Evolutionary conservation across 805 yeast species (phyloP).

Genomic region (Myxozyma vanderwaltii): DNA sequence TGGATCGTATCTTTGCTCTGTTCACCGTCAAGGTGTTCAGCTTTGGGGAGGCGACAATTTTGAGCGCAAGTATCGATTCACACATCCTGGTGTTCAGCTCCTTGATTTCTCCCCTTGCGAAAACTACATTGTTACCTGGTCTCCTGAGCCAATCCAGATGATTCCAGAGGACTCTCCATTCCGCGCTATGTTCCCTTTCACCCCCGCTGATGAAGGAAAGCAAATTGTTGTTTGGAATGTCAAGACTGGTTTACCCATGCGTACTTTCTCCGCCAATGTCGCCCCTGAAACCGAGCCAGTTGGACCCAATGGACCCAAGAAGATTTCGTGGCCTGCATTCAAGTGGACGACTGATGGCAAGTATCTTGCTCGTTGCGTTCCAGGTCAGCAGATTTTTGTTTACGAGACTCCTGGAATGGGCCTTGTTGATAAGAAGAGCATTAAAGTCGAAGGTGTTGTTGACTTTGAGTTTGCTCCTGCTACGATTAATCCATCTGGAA

Average conservation of each 20-base stretch:
- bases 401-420: conserved; percentile 81
- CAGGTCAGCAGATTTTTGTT: conserved; percentile 80
- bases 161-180: conserved; percentile 69
- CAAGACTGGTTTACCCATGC: conserved; percentile 74
- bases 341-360: conserved; percentile 94
- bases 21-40: conserved; percentile 93
- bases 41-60: conserved; percentile 92
- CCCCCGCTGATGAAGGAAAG: conserved; percentile 87
- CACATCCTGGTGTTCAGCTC: conserved; percentile 86
- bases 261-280: conserved; percentile 89
- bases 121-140: conserved; percentile 83
- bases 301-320: conserved; percentile 57
- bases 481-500: conserved; percentile 65
- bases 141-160: conserved; percentile 76
- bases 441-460: conserved; percentile 78
- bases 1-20: conserved; percentile 83
- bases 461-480: conserved; percentile 97
- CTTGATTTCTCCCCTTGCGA: conserved; percentile 93
- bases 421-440: conserved; percentile 79
- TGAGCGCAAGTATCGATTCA: conserved; percentile 70
- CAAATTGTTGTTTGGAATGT: conserved; percentile 92
- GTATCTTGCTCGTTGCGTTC: conserved; percentile 93
- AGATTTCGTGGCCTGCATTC: conserved; percentile 90
- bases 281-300: conserved; percentile 25
- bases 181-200: conserved; percentile 74